A percentile compares a stretch with the other conserved stretches of the same genome.
Conservation (phyloP, 1,139 yeast genomes). For the Kazachstania sp. region DNA sequence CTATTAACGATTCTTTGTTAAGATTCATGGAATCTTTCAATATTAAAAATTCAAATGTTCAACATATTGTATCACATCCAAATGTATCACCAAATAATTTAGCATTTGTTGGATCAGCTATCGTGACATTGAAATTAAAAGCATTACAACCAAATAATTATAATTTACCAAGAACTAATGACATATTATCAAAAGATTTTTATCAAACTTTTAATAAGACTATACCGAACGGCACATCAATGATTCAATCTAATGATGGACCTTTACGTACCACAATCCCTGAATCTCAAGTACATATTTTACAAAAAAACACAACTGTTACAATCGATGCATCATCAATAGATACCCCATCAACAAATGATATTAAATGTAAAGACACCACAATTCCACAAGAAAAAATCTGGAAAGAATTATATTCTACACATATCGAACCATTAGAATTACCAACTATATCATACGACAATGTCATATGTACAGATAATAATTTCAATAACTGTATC, state of each 20-base stretch:
- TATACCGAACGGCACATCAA: conserved; percentile 17
- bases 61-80: conserved; percentile 66
- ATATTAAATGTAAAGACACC: conserved; percentile 7
- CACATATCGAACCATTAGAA: conserved; percentile 34
- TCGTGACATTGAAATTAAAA: conserved; percentile 49
- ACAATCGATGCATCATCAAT: conserved; percentile 21
- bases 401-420: conserved; percentile 41
- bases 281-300: conserved; percentile 21
- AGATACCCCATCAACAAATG: conserved; percentile 8
- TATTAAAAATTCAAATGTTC: conserved; percentile 42
- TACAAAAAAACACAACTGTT: conserved; percentile 14
- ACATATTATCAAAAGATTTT: conserved; percentile 26
- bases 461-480: conserved; percentile 11
- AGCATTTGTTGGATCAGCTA: conserved; percentile 48
- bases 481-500: conserved; percentile 17
- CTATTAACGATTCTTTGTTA: conserved; percentile 36
- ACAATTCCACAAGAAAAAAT: conserved; percentile 1
- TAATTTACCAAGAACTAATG: conserved; percentile 39
- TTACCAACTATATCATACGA: conserved; percentile 13
- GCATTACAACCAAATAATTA: conserved; percentile 45
- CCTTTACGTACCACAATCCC: conserved; percentile 9
- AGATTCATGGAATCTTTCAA: conserved; percentile 41
- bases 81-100: conserved; percentile 53
- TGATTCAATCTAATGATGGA: conserved; percentile 19
- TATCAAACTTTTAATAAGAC: conserved; percentile 22